Base-by-base conservation (phyloP, 2,329 filamentous ascomycete genomes). In the Monosporascus sp. region DNA sequence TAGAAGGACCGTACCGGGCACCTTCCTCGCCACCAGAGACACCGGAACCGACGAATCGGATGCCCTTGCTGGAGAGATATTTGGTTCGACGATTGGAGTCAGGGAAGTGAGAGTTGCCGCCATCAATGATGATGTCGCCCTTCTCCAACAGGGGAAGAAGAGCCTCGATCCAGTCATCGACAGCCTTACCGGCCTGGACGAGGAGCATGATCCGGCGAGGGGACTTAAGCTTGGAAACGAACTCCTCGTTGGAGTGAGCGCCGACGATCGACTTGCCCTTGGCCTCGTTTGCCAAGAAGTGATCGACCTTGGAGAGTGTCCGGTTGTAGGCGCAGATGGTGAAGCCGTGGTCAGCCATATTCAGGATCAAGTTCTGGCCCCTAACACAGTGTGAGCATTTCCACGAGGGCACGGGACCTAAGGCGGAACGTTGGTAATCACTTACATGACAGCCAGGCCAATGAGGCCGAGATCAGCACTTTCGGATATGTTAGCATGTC, bases 11-110 rank as follows among this genome's bases (percentile, higher is more conserved):
- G 71, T 95, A 96, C 67, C 94, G 89, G 71, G 94, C 94, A 85
- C 94, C 94, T 82, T 99, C 94, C 82, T 99, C 94, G 81, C 94
- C 94, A 79, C 94, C 94, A 63, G 94, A 99, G 63, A 99, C 94
- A 87, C 94, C 94, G 68, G 88, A 88, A 70, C 94, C 94, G 72
- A 99, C 92, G 72, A 96, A 99, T 70, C 88, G 87, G 75, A 99
- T 89, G 67, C 90, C 89, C 87, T 97, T 97, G 68, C 72, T 66
- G 49, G 78, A 75, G 58, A 97, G 85, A 81, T 97, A 96, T 76
- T 89, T 80, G 74, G 90, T 92, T 70, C 94, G 90, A 77, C 94
- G 91, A 86, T 97, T 97, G 79, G 90, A 93, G 80, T 97, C 94
- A 70, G 94, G 94, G 85, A 89, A 99, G 82, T 97, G 94, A 63